Conservation (phyloP, 768 basidiomycete species). For the Auricularia sp. region DNA sequence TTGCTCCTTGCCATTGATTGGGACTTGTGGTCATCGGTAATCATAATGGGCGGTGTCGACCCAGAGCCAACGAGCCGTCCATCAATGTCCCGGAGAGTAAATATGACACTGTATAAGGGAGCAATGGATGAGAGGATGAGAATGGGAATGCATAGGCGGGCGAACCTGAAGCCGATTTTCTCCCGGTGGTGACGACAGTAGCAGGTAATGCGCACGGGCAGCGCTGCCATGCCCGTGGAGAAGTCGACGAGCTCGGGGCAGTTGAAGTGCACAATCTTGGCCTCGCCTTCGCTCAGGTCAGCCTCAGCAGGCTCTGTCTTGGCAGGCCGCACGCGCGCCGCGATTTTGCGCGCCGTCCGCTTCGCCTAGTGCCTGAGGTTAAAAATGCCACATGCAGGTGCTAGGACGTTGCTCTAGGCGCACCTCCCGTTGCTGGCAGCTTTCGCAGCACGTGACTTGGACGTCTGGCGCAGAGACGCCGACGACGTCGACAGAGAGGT, state of each 20-base stretch:
- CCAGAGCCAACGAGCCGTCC: constrained; percentile 78
- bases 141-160: not conserved
- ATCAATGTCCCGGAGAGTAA: constrained; percentile 69
- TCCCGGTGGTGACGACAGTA: constrained; percentile 98
- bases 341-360: constrained; percentile 80
- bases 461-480: constrained; percentile 74
- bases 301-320: constrained; percentile 52
- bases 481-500: constrained; percentile 62
- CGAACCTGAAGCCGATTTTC: constrained; percentile 70
- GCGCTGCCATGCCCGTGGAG: constrained; percentile 69
- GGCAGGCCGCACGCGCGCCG: constrained; percentile 64
- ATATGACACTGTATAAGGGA: constrained; percentile 51
- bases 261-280: constrained; percentile 74
- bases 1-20: constrained; percentile 11
- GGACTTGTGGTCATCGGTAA: constrained; percentile 98
- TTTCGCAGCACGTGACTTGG: constrained; percentile 73
- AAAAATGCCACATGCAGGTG: constrained; percentile 4
- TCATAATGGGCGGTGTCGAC: constrained; percentile 86
- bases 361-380: constrained; percentile 47
- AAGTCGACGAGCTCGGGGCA: constrained; percentile 86
- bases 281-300: constrained; percentile 49
- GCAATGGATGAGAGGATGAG: not conserved
- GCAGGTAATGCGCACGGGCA: constrained; percentile 95
- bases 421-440: constrained; percentile 81
- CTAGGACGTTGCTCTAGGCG: not conserved